Evolutionary conservation across 129 eudicot genomes (phyloP).

Genomic region (Cynara cardunculus): DNA sequence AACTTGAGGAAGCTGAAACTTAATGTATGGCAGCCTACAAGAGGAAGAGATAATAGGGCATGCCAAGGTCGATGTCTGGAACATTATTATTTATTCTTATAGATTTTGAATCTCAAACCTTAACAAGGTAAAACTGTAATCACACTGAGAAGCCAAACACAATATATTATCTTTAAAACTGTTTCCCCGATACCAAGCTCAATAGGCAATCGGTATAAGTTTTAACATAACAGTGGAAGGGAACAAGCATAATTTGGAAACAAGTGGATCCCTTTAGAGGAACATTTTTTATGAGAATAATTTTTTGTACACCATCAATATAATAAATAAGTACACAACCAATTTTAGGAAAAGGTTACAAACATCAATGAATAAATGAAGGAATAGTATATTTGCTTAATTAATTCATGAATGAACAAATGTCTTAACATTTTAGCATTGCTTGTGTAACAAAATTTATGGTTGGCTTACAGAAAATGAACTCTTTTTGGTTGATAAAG

Average conservation of each 20-base stretch:
- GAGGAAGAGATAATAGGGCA: neutral
- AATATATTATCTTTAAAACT: neutral
- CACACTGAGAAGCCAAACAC: neutral
- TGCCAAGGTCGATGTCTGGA: neutral
- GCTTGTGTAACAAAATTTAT: neutral
- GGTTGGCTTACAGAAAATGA: neutral
- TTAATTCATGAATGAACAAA: conserved; percentile 10
- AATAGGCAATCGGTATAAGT: neutral
- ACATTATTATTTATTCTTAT: neutral
- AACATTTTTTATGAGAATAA: neutral
- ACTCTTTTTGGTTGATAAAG: conserved; percentile 1
- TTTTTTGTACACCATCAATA: neutral
- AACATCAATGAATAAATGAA: conserved; percentile 3
- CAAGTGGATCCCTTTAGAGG: conserved; percentile 3
- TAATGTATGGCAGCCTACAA: conserved; percentile 1
- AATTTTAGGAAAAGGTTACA: neutral
- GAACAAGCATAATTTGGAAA: conserved; percentile 7
- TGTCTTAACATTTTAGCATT: conserved; percentile 13
- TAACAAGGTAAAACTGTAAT: neutral
- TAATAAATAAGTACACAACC: neutral
- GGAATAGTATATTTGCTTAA: neutral
- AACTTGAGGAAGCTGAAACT: neutral
- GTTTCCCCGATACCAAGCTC: neutral
- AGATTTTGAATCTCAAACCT: neutral
- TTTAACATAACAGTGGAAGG: neutral